Conservation (phyloP, 1,284 basidiomycete genomes). For the Marasmius oreades region DNA sequence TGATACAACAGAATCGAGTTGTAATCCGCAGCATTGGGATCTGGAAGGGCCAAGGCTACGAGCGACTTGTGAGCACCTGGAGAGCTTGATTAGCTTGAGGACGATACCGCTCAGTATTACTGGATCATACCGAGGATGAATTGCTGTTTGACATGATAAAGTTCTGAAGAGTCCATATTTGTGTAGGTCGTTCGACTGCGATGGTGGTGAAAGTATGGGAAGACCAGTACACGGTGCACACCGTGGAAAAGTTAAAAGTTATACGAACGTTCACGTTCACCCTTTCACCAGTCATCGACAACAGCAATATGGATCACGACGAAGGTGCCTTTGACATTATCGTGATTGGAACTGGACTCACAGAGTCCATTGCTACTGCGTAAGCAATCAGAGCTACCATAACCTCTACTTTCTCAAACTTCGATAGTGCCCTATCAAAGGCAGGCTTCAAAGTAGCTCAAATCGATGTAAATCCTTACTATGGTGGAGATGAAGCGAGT, state of each 20-base stretch:
- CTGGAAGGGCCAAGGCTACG: conserved; percentile 50
- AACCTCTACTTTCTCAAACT: conserved; percentile 18
- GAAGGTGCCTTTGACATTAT: conserved; percentile 66
- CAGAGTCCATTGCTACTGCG: conserved; percentile 88
- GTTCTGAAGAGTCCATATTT: conserved; percentile 74
- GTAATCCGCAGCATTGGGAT: conserved; percentile 62
- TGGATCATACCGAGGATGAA: conserved; percentile 66
- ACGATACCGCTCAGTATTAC: not conserved
- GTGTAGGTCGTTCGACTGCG: not conserved
- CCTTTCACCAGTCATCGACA: not conserved
- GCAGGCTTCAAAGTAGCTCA: conserved; percentile 86
- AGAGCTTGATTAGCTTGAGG: not conserved
- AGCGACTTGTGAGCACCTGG: conserved; percentile 68
- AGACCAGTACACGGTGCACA: not conserved
- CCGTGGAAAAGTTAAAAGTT: no score
- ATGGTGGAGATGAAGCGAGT: conserved; percentile 82
- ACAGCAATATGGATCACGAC: conserved; percentile 1
- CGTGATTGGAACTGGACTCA: conserved; percentile 84
- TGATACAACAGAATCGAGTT: conserved; percentile 71
- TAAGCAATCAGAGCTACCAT: conserved; percentile 40
- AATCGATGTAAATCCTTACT: conserved; percentile 82
- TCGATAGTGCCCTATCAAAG: conserved; percentile 77
- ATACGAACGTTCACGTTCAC: not conserved
- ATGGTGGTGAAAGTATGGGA: not conserved
- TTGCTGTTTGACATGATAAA: conserved; percentile 84